Evolutionary conservation across 805 yeast species (phyloP).

Genomic region (Candida pini): DNA sequence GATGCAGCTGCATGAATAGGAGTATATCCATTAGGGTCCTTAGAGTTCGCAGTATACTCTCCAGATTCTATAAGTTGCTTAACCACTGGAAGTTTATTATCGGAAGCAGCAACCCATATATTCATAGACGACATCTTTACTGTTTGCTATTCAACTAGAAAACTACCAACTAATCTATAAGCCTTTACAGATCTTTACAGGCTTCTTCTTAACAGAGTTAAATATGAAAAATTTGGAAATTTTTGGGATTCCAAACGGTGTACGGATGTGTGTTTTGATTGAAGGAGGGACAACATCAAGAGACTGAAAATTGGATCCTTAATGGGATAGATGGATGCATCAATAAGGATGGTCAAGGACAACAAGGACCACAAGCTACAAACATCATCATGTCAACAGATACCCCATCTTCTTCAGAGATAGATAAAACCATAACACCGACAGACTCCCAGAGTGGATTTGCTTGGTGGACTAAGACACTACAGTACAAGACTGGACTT

Average conservation of each 20-base stretch:
- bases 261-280: no score
- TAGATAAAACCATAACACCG: slow-evolving; percentile 23
- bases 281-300: no score
- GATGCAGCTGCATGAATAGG: slow-evolving; percentile 98
- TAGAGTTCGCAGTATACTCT: slow-evolving; percentile 55
- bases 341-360: no score
- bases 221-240: no score
- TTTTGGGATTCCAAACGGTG: background rate
- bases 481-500: slow-evolving; percentile 66
- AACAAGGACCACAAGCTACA: no score
- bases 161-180: background rate
- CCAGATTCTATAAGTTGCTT: slow-evolving; percentile 48
- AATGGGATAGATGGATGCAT: no score
- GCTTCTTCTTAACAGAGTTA: no score
- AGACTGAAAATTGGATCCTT: no score
- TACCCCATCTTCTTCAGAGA: slow-evolving; percentile 1
- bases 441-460: slow-evolving; percentile 34
- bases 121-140: slow-evolving; percentile 34
- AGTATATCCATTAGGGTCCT: slow-evolving; percentile 92
- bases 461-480: slow-evolving; percentile 76
- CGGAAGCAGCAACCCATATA: slow-evolving; percentile 95
- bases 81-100: slow-evolving; percentile 60
- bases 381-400: no score
- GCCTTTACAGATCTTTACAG: no score
- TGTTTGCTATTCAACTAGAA: background rate